Base-by-base conservation (phyloP, 176 grass and related monocot genomes). In the Alopecurus myosuroides region DNA sequence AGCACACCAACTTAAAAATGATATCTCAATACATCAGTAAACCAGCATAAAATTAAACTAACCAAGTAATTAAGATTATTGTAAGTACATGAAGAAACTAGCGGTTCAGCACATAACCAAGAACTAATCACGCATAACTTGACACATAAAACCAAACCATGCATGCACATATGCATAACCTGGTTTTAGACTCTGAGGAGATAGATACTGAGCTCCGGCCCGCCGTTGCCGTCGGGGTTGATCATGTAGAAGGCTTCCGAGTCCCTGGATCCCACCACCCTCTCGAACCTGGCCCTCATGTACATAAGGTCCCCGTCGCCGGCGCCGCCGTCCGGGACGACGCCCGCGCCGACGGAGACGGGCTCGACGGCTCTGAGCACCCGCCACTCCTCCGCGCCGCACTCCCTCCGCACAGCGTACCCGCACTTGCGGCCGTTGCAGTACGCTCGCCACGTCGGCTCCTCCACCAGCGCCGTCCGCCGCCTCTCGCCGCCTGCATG, bases 351-450 rank as follows among this genome's bases (percentile, higher is more conserved):
- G 0, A 94, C 88, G 13, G 95, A 92, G 29, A 97, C 82, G 5
- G 86, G 84, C 78, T 97, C 92, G 26, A 97, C 90, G 35, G 86
- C 84, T 1, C 82, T 41, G 22, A 94, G 77, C 53, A 94, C 74
- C 31, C 61, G 71, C 91, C 85, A 81, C 61, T 97, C 92, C 17
- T 85, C 85, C 0, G 84, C 84, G 17, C 88, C 92, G 46, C 90
- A 92, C 81, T 94, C 90, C 28, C 84, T 80, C 17, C 90, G 84
- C 17, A 87, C 87, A 8, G 95, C 95, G 58, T 88, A 88, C 11
- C 92, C 95, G 80, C 95, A 97, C 90, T 97, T 97, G 53, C 86
- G 88, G 2, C 95, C 92, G 71, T 97, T 97, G 86, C 90, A 97
- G 51, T 97, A 97, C 1, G 90, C 95, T 7, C 92, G 85, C 95